Evolutionary conservation across 257 asterid genomes (phyloP), one percentile per base, ranked within the genome.

Genomic region (Petunia secreta): DNA sequence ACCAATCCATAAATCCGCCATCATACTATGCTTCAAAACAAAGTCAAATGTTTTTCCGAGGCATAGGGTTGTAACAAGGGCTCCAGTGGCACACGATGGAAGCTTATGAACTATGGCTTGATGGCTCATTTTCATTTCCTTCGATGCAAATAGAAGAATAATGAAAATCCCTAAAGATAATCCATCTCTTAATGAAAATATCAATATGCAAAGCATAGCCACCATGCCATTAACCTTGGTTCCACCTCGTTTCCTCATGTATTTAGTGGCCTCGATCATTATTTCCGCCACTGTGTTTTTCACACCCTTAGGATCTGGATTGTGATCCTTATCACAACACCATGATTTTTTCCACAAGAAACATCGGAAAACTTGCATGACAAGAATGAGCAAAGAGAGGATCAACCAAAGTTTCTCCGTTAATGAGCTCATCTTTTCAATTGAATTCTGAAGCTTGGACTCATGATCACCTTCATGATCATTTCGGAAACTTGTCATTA

Each of bases 1-100:
- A 1, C 88, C 90, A 79, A 89, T 68, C 87, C 87, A 87, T 34
- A 87, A 77, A 6, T 89, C 89, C 1, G 80, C 90, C 90, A 87
- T 84, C 13, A 78, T 57, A 0, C 75, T 2, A 14, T 79, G 66
- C 15, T 80, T 71, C 75, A 89, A 15, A 41, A 63, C 71, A 2
- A 89, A 65, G 52, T 81, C 85, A 38, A 25, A 43, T 0, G 90
- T 79, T 62, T 75, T 75, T 38, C 80, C 43, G 1, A 80, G 44
- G 83, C 85, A 87, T n/a, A 89, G 15, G 36, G 90, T 79, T 54
- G 81, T 87, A 67, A 81, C 79, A 62, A 79, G 80, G 1, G 90
- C 89, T 8, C 85, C 48, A 1, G 75, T 77, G 0, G 86, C 80
- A 44, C 87, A 82, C 1, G 86, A 69, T 34, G 87, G 69, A 63